Conservation (phyloP, 2,329 filamentous ascomycete species). For the Chaetomiaceae sp. region DNA sequence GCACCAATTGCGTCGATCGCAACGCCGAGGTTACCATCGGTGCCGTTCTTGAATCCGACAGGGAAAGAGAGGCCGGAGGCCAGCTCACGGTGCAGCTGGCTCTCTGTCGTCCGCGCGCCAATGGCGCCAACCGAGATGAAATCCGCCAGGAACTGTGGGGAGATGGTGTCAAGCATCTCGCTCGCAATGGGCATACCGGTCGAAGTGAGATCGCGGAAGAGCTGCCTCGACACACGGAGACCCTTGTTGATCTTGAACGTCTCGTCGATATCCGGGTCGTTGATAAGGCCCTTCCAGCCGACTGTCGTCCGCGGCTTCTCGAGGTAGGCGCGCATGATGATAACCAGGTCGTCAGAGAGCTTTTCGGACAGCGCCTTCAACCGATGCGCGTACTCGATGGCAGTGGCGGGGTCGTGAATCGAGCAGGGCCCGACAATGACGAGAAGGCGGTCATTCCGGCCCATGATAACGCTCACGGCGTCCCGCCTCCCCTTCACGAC, state of each 20-base stretch:
- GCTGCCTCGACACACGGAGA: slow-evolving; percentile 80
- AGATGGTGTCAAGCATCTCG: slow-evolving; percentile 99
- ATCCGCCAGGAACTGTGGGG: slow-evolving; percentile 94
- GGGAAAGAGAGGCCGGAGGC: slow-evolving; percentile 95
- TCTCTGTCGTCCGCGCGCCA: slow-evolving; percentile 93
- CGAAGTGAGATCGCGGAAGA: slow-evolving; percentile 86
- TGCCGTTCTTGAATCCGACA: slow-evolving; percentile 99
- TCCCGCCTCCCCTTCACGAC: slow-evolving; percentile 67
- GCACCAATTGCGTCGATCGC: slow-evolving; percentile 95
- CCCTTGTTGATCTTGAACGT: slow-evolving; percentile 99
- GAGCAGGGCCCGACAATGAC: slow-evolving; percentile 96
- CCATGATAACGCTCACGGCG: slow-evolving; percentile 70
- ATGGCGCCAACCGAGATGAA: slow-evolving; percentile 94
- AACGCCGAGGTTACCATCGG: slow-evolving; percentile 83
- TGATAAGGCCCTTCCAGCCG: slow-evolving; percentile 98
- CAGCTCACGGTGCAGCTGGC: slow-evolving; percentile 91
- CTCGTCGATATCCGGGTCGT: slow-evolving; percentile 96
- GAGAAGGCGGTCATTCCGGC: slow-evolving; percentile 78
- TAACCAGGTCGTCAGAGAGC: slow-evolving; percentile 76
- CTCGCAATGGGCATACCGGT: slow-evolving; percentile 90
- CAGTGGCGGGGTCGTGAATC: slow-evolving; percentile 86
- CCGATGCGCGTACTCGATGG: slow-evolving; percentile 80
- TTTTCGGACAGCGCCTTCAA: slow-evolving; percentile 74
- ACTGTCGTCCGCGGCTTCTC: slow-evolving; percentile 98
- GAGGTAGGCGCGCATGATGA: slow-evolving; percentile 98